Evolutionary conservation across 2,329 filamentous ascomycete species (phyloP), one percentile per base, ranked within the genome.

Genomic region (Trichoderma koningii): DNA sequence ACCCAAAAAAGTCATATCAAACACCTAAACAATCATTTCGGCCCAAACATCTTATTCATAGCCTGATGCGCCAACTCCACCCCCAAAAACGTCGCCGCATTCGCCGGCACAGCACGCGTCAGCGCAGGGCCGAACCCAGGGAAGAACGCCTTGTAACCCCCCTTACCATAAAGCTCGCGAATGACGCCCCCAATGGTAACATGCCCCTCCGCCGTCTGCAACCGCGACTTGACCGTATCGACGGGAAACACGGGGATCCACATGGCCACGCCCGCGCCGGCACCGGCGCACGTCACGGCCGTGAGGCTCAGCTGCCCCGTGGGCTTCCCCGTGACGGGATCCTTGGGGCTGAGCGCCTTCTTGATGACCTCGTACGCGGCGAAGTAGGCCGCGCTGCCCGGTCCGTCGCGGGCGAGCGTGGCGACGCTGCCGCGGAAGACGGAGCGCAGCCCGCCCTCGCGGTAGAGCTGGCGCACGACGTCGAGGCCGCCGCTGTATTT

Each of bases 241-340:
- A 99, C 85, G 23, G 95, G 95, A 85, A 99, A 99, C 48, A 99
- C 93, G 62, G 95, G 93, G 70, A 97, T 95, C 95, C 95, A 99
- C 95, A 99, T 99, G 68, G 95, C 95, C 28, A 99, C 87, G 74
- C 95, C 95, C 0, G 95, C 95, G 4, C 89, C 91, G 68, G 91
- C 95, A 71, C 95, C 95, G 2, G 95, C 95, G 30, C 87, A 85
- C 72, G 93, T 92, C 65, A 99, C 85, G 12, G 95, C 95, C 2
- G 86, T 81, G 68, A 99, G 82, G 72, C 90, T 94, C 65, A 98
- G 80, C 71, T 95, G 83, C 48, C 93, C 93, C 5, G 83, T 86
- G 2, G 90, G 85, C 73, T 89, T 87, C 26, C 92, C 92, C 0
- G 84, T 86, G 19, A 84, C 79, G 3, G 87, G 87, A 73, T 97